These are phyloP conservation scores for Linaria vulgaris DNA, from an alignment of 257 asterid species.

Conservation along the genomic window DNA sequence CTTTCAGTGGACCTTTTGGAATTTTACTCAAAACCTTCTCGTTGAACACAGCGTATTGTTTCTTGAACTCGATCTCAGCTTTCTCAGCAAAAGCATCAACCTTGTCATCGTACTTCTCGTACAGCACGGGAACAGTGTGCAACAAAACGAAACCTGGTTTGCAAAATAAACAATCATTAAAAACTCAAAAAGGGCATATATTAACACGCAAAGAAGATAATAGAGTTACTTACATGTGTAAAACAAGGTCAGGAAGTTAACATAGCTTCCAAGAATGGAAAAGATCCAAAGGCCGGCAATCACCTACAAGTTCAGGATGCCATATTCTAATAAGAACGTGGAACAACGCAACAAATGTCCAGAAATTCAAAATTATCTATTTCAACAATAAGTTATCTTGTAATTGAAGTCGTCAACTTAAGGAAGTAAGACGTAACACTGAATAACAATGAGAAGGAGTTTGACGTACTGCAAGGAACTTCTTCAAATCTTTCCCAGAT, in stretches of 20 bases:
- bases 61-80: conserved; percentile 76
- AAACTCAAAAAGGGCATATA: conserved; percentile 2
- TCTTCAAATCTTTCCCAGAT: conserved; percentile 77
- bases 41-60: conserved; percentile 71
- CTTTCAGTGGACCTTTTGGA: conserved; percentile 62
- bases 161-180: background rate
- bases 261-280: conserved; percentile 68
- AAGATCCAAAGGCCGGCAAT: conserved; percentile 74
- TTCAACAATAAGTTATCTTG: too few species aligned
- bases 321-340: too few species aligned
- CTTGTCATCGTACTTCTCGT: conserved; percentile 78
- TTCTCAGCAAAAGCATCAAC: conserved; percentile 87
- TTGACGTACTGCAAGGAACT: conserved; percentile 69
- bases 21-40: conserved; percentile 75
- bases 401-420: too few species aligned
- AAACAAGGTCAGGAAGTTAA: conserved; percentile 68
- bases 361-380: too few species aligned
- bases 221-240: conserved; percentile 62
- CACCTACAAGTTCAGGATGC: conserved; percentile 39
- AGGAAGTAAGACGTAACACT: too few species aligned
- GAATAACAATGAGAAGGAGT: background rate
- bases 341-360: too few species aligned
- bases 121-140: conserved; percentile 77
- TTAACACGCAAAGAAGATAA: background rate
- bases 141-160: conserved; percentile 58